These are phyloP conservation scores for Cucurbitaria berberidis DNA, from an alignment of 2,329 filamentous ascomycete genomes.

Conservation along the genomic window DNA sequence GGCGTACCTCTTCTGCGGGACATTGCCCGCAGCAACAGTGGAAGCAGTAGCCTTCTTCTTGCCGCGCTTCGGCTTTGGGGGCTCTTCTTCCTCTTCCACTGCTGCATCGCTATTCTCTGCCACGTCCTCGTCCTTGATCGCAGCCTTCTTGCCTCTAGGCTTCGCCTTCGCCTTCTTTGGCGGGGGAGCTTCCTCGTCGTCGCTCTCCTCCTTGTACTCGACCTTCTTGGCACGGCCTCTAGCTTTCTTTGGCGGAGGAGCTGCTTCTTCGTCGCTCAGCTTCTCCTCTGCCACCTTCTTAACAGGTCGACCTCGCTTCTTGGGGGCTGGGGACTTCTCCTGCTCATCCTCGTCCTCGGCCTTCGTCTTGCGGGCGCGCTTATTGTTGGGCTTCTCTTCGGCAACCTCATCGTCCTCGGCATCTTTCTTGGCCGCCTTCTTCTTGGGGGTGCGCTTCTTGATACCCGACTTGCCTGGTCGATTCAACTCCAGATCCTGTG, in stretches of 20 bases:
- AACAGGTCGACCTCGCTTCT: constrained; percentile 28
- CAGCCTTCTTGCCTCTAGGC: constrained; percentile 37
- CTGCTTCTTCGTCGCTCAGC: constrained; percentile 31
- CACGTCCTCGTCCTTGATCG: constrained; percentile 17
- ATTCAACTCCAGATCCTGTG: constrained; percentile 76
- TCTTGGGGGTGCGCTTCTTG: constrained; percentile 37
- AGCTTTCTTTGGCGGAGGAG: constrained; percentile 22
- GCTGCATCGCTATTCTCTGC: constrained; percentile 18
- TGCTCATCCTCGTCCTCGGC: constrained; percentile 37
- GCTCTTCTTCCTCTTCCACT: constrained; percentile 17
- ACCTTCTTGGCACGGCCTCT: constrained; percentile 19
- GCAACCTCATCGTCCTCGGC: constrained; percentile 25
- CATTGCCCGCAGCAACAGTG: constrained; percentile 25
- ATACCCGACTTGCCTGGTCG: constrained; percentile 70
- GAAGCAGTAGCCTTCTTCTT: constrained; percentile 24
- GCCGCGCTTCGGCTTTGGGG: constrained; percentile 30
- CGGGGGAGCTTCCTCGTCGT: constrained; percentile 16
- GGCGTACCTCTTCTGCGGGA: constrained; percentile 38
- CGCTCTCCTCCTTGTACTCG: constrained; percentile 15
- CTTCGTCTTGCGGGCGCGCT: constrained; percentile 43
- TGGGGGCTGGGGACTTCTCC: constrained; percentile 33
- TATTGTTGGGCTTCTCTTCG: constrained; percentile 51
- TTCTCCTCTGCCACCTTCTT: constrained; percentile 33
- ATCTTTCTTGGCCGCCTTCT: constrained; percentile 36
- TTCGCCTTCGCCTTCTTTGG: constrained; percentile 34